Conservation (phyloP, 2,329 filamentous ascomycete species). For the Calonectria honghensis region DNA sequence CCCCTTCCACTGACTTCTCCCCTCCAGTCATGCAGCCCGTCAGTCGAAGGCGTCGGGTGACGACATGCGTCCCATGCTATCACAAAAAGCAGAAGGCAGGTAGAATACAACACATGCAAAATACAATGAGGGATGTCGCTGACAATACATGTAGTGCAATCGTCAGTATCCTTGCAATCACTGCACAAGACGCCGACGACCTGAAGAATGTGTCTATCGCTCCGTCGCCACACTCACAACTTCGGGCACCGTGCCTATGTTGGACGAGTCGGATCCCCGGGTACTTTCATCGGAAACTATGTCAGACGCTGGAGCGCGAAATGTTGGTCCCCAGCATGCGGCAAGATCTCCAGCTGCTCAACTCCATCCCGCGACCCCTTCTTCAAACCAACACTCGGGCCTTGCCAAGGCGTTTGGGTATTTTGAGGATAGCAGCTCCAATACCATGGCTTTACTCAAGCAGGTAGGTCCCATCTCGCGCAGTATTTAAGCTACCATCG, state of each 20-base stretch:
- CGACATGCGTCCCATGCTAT: constrained; percentile 1
- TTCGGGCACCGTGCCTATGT: not conserved
- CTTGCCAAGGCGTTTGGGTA: not conserved
- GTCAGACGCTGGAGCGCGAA: not conserved
- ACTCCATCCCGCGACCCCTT: not conserved
- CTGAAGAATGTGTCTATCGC: not conserved
- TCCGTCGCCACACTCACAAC: not conserved
- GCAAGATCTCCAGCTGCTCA: not conserved
- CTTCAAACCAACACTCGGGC: not conserved
- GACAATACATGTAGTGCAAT: not conserved
- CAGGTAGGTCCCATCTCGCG: not conserved
- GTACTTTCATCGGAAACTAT: not conserved
- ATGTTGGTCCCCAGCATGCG: not conserved
- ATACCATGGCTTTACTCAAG: constrained; percentile 1
- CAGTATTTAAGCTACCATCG: not conserved
- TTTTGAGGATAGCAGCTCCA: not conserved
- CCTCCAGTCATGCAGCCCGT: not conserved
- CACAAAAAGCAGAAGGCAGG: constrained; percentile 14
- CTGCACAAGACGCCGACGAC: not conserved
- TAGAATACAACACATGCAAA: not conserved
- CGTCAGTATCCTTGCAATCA: constrained; percentile 1
- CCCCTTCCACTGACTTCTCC: not conserved
- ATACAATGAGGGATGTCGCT: not conserved
- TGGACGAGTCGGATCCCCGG: not conserved
- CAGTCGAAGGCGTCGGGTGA: not conserved